These are phyloP conservation scores for Aspergillus sp. DNA, from an alignment of 2,329 filamentous ascomycete species.

Conservation along the genomic window DNA sequence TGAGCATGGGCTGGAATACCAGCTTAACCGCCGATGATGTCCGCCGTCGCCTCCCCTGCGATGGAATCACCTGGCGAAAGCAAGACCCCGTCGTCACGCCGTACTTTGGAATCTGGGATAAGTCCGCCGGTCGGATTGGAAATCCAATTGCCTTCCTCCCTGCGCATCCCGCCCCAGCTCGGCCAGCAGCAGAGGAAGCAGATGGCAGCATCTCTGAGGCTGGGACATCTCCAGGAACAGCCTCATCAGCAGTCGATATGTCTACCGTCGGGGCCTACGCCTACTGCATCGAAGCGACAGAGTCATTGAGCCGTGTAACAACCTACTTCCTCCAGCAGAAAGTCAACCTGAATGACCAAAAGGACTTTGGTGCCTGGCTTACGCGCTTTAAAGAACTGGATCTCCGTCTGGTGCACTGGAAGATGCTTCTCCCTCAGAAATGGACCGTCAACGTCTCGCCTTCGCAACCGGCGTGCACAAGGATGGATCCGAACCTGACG, in stretches of 20 bases:
- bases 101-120: slow-evolving; percentile 49
- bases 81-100: slow-evolving; percentile 42
- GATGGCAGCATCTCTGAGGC: not conserved
- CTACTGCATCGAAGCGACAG: slow-evolving; percentile 50
- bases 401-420: slow-evolving; percentile 49
- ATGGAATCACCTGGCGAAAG: slow-evolving; percentile 45
- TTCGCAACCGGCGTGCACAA: slow-evolving; percentile 18
- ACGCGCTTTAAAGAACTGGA: slow-evolving; percentile 52
- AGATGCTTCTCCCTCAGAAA: slow-evolving; percentile 45
- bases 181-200: not conserved
- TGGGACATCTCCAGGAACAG: slow-evolving; percentile 7
- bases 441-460: slow-evolving; percentile 34
- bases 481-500: slow-evolving; percentile 52
- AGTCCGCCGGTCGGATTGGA: slow-evolving; percentile 40
- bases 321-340: slow-evolving; percentile 48
- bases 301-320: slow-evolving; percentile 47
- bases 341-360: slow-evolving; percentile 40
- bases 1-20: slow-evolving; percentile 40
- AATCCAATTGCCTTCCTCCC: slow-evolving; percentile 43
- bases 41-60: slow-evolving; percentile 40
- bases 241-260: slow-evolving; percentile 30
- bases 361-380: slow-evolving; percentile 47
- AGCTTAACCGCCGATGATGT: slow-evolving; percentile 40
- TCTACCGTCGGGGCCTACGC: slow-evolving; percentile 48
- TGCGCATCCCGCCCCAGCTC: slow-evolving; percentile 11